phyloP scores from a whole-genome alignment of 106 monocot genomes.

The Narthecium ossifragum region DNA sequence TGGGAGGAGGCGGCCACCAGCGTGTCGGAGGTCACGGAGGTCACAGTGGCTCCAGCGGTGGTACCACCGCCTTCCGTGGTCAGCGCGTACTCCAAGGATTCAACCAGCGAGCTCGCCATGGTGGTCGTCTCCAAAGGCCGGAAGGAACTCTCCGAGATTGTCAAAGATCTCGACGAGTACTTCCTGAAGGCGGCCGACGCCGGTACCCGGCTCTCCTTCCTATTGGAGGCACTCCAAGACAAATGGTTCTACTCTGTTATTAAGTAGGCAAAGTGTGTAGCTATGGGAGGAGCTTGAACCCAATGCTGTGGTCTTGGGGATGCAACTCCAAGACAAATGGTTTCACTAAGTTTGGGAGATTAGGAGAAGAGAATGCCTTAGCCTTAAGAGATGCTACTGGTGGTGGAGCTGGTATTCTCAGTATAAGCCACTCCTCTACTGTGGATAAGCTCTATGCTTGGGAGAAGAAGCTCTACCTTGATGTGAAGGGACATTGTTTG shows the following conservation, averaged over 20 bases:
- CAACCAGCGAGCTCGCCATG: conserved; percentile 53
- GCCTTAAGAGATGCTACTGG: conserved; percentile 13
- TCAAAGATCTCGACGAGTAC: conserved; percentile 84
- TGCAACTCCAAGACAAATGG: conserved; percentile 22
- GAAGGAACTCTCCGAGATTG: conserved; percentile 72
- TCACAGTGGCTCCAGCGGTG: conserved; percentile 16
- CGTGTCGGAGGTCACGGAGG: conserved; percentile 17
- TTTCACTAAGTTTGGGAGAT: conserved; percentile 26
- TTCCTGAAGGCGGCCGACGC: conserved; percentile 77
- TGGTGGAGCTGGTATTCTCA: conserved; percentile 12
- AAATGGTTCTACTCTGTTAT: neutral
- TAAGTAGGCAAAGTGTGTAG: conserved; percentile 55
- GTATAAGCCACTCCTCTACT: conserved; percentile 63
- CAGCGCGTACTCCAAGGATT: conserved; percentile 33
- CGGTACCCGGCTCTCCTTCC: conserved; percentile 43
- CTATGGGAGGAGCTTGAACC: conserved; percentile 65
- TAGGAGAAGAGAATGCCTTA: conserved; percentile 14
- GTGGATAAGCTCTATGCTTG: conserved; percentile 92
- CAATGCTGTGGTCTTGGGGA: conserved; percentile 42
- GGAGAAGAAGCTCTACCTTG: conserved; percentile 93
- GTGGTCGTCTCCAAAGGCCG: conserved; percentile 48
- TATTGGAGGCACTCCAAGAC: conserved; percentile 52
- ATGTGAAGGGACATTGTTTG: conserved; percentile 62
- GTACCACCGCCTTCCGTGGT: conserved; percentile 32
- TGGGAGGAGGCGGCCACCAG: conserved; percentile 52